These are phyloP conservation scores for Phaffomyces antillensis DNA, from an alignment of 805 yeast genomes.

Conservation along the genomic window DNA sequence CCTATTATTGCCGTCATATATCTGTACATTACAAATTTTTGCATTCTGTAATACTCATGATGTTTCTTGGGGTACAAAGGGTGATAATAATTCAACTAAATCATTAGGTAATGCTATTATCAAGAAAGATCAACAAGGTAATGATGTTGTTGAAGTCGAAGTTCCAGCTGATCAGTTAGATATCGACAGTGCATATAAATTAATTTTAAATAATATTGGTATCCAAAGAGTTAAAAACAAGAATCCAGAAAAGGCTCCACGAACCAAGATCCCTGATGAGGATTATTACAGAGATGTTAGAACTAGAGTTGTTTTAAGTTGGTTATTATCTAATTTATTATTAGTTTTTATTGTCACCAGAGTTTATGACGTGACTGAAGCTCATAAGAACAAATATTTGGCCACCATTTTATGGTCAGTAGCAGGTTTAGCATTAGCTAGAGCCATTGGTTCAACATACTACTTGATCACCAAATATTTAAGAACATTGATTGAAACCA, in stretches of 20 bases:
- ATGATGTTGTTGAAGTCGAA: slow-evolving; percentile 72
- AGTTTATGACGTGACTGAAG: slow-evolving; percentile 62
- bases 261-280: slow-evolving; percentile 38
- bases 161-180: slow-evolving; percentile 63
- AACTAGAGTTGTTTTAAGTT: slow-evolving; percentile 89
- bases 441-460: slow-evolving; percentile 76
- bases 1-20: slow-evolving; percentile 82
- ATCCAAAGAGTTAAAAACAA: slow-evolving; percentile 59
- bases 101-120: slow-evolving; percentile 72
- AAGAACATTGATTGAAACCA: slow-evolving; percentile 32
- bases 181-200: slow-evolving; percentile 76
- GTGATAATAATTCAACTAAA: slow-evolving; percentile 69
- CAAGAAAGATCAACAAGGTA: slow-evolving; percentile 64
- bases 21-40: slow-evolving; percentile 88
- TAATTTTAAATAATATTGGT: slow-evolving; percentile 63
- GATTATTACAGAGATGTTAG: slow-evolving; percentile 94
- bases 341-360: slow-evolving; percentile 85
- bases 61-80: slow-evolving; percentile 99
- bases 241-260: slow-evolving; percentile 35
- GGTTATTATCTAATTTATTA: slow-evolving; percentile 81
- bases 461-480: slow-evolving; percentile 44
- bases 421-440: slow-evolving; percentile 71
- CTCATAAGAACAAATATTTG: slow-evolving; percentile 65
- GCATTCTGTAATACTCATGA: slow-evolving; percentile 98
- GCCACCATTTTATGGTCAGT: slow-evolving; percentile 89